Evolutionary conservation across 176 grass and related monocot genomes (phyloP), one percentile per base, ranked within the genome.

Genomic region (Themeda triandra): DNA sequence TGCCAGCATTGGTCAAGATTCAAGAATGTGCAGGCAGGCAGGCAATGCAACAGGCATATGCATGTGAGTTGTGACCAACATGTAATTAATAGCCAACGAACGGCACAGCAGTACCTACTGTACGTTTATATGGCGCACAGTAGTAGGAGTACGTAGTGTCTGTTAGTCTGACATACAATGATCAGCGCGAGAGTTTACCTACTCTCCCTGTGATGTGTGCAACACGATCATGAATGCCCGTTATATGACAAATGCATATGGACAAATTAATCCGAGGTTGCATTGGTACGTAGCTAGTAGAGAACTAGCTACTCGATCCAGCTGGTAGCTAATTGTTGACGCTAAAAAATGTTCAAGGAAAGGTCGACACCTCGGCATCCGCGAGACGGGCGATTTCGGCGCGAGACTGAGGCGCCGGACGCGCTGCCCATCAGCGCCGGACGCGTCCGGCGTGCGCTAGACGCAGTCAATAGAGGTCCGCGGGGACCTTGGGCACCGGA

Each of bases 61-160:
- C n/a, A 60, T 60, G 23, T 66, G n/a, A n/a, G n/a, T n/a, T n/a
- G 62, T 51, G 63, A 68, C 42, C 78, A 68, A 80, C 63, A 80
- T 36, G 78, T 68, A 68, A 51, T 51, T 68, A 24, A 80, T 67
- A 68, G 10, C 42, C 63, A 80, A 67, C 78, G 29, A 66, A 80
- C 63, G 29, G 40, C 40, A 6, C 13, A 30, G 29, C 24, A 42
- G 13, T 2, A 31, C 31, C 2, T 19, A 53, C 28, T 33, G 27
- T 32, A 56, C 3, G 0, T n/a, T n/a, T 12, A 48, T 44, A 8
- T 62, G 10, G 15, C 18, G 15, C 18, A n/a, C n/a, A n/a, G n/a
- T n/a, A n/a, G n/a, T n/a, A n/a, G n/a, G n/a, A n/a, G n/a, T n/a
- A n/a, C n/a, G n/a, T n/a, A n/a, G 14, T 53, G 44, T 35, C 51